Percentiles rank a stretch among this genome's conserved stretches.
Evolutionary conservation across 164 flowering plant genomes (phyloP).

Genomic region (Stephania cephalantha): DNA sequence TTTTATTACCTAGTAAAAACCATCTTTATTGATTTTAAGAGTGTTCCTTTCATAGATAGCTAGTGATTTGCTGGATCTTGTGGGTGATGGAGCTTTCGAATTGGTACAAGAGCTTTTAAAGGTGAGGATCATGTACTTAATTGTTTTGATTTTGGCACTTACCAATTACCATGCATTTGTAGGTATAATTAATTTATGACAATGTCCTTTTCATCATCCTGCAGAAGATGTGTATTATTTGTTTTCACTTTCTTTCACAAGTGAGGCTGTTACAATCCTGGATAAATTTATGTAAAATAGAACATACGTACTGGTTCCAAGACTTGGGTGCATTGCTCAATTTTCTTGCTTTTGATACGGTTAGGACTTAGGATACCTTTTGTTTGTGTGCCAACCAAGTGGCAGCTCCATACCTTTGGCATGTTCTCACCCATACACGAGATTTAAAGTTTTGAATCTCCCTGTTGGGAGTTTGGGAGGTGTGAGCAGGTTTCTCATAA

Average conservation of each 20-base stretch:
- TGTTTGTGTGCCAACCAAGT: no score
- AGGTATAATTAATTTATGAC: no score
- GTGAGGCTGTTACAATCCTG: no score
- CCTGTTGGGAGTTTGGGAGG: not conserved
- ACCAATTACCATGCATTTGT: not conserved
- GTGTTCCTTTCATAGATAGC: conserved; percentile 59
- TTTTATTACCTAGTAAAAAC: not conserved
- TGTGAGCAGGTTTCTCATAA: no score
- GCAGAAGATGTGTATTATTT: no score
- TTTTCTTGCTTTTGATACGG: no score
- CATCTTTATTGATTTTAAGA: not conserved
- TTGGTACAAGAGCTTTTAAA: conserved; percentile 76
- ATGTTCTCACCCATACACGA: not conserved
- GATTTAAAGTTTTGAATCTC: not conserved
- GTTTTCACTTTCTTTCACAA: no score
- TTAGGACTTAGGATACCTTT: no score
- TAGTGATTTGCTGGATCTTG: conserved; percentile 89
- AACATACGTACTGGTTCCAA: no score
- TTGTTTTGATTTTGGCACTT: not conserved
- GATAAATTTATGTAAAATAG: no score
- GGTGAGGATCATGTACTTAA: conserved; percentile 33
- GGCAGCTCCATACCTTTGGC: not conserved
- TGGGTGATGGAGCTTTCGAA: conserved; percentile 86
- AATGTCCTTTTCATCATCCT: no score
- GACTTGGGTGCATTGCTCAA: no score